Conservation (phyloP, 1,284 basidiomycete genomes). For the Ustilago sp. region DNA sequence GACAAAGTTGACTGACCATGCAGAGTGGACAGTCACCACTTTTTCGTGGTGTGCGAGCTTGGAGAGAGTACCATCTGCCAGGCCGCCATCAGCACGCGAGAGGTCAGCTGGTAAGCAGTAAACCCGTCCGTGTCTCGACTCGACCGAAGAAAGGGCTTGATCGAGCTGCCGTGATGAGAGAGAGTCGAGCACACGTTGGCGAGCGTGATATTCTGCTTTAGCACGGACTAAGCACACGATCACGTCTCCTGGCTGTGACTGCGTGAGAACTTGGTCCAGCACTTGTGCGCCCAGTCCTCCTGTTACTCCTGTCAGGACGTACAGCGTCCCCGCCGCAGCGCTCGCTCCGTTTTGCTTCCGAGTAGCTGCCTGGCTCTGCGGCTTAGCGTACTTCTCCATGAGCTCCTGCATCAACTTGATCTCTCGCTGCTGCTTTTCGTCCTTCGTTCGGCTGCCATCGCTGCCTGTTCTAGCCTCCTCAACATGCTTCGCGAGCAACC, state of each 20-base stretch:
- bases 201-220: slow-evolving; percentile 70
- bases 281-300: slow-evolving; percentile 77
- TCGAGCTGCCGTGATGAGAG: slow-evolving; percentile 52
- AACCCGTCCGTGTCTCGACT: slow-evolving; percentile 12
- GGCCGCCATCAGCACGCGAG: slow-evolving; percentile 19
- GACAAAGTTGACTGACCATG: slow-evolving; percentile 64
- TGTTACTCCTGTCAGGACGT: slow-evolving; percentile 75
- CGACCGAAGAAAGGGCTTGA: slow-evolving; percentile 51
- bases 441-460: slow-evolving; percentile 14
- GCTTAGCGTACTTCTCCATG: slow-evolving; percentile 62
- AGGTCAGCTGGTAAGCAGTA: slow-evolving; percentile 47
- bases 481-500: slow-evolving; percentile 48
- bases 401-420: slow-evolving; percentile 63
- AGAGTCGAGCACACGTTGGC: slow-evolving; percentile 69
- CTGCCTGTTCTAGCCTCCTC: slow-evolving; percentile 30
- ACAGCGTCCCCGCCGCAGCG: slow-evolving; percentile 31
- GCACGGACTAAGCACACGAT: slow-evolving; percentile 75
- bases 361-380: slow-evolving; percentile 3
- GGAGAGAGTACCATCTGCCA: background rate
- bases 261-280: slow-evolving; percentile 72
- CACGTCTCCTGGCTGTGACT: slow-evolving; percentile 53
- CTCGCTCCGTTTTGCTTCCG: background rate
- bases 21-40: slow-evolving; percentile 48
- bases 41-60: background rate
- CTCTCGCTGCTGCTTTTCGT: slow-evolving; percentile 30